These are phyloP conservation scores for Saccharomycodes ludwigii DNA, from an alignment of 805 yeast genomes.

Conservation along the genomic window DNA sequence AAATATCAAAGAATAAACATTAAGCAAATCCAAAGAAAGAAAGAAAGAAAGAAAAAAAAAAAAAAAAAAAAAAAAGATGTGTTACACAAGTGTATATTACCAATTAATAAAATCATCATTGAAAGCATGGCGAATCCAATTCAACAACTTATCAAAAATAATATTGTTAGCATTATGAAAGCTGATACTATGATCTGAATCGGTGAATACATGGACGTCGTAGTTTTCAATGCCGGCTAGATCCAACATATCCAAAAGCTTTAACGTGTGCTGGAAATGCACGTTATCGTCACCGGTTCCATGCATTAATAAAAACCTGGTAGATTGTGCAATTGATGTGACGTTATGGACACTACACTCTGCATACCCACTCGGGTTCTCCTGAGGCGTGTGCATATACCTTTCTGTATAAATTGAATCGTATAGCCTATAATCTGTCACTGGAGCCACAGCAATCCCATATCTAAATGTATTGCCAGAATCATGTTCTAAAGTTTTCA, in stretches of 20 bases:
- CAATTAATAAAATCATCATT: constrained; percentile 35
- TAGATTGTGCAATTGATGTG: constrained; percentile 39
- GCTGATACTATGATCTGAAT: constrained; percentile 61
- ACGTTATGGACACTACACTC: constrained; percentile 44
- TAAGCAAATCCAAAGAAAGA: too few relatives aligned
- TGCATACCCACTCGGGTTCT: constrained; percentile 52
- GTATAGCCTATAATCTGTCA: constrained; percentile 84
- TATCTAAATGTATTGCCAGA: constrained; percentile 62
- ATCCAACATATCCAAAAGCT: constrained; percentile 65
- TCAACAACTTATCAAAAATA: constrained; percentile 52
- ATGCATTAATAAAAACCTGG: constrained; percentile 78
- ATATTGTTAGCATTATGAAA: constrained; percentile 64
- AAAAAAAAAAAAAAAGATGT: too few relatives aligned
- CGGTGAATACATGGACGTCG: constrained; percentile 71
- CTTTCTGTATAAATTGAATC: constrained; percentile 93
- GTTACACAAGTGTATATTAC: too few relatives aligned
- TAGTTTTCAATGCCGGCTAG: constrained; percentile 69
- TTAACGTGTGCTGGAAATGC: constrained; percentile 80
- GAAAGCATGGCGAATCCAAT: constrained; percentile 56
- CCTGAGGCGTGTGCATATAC: constrained; percentile 76
- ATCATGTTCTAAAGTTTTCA: constrained; percentile 80
- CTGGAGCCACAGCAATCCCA: constrained; percentile 97
- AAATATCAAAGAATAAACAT: too few relatives aligned
- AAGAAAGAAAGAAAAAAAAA: too few relatives aligned
- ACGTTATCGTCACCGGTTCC: constrained; percentile 98